Evolutionary conservation across 1,284 basidiomycete genomes (phyloP), one percentile per base, ranked within the genome.

Genomic region (Cutaneotrichosporon sp.): DNA sequence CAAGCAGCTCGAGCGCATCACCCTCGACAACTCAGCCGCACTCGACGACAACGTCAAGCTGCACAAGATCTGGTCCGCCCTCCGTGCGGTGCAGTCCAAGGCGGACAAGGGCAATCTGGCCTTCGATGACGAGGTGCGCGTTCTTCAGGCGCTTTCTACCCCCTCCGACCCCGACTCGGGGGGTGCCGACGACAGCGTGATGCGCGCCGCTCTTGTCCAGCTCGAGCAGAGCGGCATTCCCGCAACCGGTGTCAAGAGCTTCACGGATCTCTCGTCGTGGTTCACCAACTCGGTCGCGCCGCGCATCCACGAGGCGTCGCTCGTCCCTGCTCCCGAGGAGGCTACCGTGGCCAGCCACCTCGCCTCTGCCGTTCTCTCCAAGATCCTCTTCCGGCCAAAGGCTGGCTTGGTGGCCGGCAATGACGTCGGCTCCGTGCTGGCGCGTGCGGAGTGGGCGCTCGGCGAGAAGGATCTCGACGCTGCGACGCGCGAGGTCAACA

Each of bases 391-490:
- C 79, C 80, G 81, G 65, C 79, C 86, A 51, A 84, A 85, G 51
- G 86, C 87, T 4, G 79, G 79, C 9, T 70, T 75, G 47, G 83
- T 87, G 3, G 77, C 83, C 38, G 92, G 92, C 12, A 76, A 83
- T 46, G 94, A 97, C 71, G 87, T 93, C 25, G 78, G 90, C 52
- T 89, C 87, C 65, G 84, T 90, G 43, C 73, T 99, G 35, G 85
- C 92, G 3, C 78, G 94, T 49, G 91, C 91, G n/a, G 90, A 96
- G 75, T 85, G 87, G 75, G 83, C 88, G 68, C 75, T 98, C 66
- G 86, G 87, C 58, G 87, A 92, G 76, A 92, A 94, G 79, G 89
- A 97, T 69, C 77, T 99, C 61, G 93, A 97, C 65, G 83, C 81
- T 58, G 94, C 96, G 12, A 79, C 92, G 31, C 79, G 94, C 51